phyloP scores from a whole-genome alignment of 345 rosid genomes.

The Reutealis trisperma region DNA sequence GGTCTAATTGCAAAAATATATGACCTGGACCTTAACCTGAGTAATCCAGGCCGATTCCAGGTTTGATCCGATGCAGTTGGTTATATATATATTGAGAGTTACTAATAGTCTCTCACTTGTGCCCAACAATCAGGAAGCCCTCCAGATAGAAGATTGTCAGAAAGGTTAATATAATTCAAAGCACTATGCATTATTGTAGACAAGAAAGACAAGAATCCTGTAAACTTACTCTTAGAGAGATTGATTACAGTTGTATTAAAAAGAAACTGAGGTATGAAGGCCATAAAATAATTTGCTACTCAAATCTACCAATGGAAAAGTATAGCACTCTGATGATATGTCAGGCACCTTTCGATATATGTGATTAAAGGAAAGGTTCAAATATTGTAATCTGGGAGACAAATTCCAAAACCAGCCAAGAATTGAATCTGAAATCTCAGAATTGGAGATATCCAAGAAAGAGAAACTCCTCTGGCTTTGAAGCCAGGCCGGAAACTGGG shows the following conservation, averaged over 20 bases:
- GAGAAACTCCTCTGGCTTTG: background rate
- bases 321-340: background rate
- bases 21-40: no score
- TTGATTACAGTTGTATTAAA: background rate
- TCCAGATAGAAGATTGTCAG: background rate
- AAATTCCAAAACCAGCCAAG: background rate
- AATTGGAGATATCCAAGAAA: background rate
- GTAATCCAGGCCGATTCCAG: no score
- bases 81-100: no score
- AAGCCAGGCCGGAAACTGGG: slow-evolving; percentile 9
- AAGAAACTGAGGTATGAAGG: background rate
- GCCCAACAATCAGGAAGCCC: slow-evolving; percentile 4
- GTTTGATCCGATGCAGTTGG: no score
- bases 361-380: slow-evolving; percentile 3
- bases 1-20: no score
- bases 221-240: background rate
- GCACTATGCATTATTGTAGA: background rate
- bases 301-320: background rate
- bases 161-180: slow-evolving; percentile 1
- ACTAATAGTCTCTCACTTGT: background rate
- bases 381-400: background rate
- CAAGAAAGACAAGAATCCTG: background rate
- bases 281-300: background rate
- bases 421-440: background rate
- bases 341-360: background rate